Conservation (phyloP, 2,329 filamentous ascomycete species). For the Chaetomium sp. region DNA sequence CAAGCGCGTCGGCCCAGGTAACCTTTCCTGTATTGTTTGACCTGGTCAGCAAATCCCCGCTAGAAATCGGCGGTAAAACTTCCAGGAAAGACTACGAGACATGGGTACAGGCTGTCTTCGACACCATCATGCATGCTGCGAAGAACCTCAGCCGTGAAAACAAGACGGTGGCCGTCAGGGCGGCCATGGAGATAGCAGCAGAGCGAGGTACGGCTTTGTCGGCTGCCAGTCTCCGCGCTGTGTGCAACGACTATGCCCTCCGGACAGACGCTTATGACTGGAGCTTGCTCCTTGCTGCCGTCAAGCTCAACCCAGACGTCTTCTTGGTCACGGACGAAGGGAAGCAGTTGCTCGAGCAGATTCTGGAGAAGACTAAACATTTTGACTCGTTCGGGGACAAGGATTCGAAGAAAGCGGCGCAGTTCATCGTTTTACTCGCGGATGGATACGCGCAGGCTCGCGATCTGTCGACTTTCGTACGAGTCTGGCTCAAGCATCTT, state of each 20-base stretch:
- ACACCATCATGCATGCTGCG: constrained; percentile 38
- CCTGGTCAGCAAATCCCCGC: constrained; percentile 42
- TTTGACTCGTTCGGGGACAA: constrained; percentile 25
- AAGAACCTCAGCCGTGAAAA: constrained; percentile 30
- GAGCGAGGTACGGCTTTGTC: constrained; percentile 41
- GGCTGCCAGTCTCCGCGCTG: constrained; percentile 44
- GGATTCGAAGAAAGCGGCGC: constrained; percentile 32
- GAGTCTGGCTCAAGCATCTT: constrained; percentile 51
- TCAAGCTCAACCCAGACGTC: constrained; percentile 51
- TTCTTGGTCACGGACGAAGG: constrained; percentile 47
- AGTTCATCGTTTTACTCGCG: constrained; percentile 48
- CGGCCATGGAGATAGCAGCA: constrained; percentile 41
- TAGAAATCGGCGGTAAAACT: constrained; percentile 43
- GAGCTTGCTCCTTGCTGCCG: constrained; percentile 46
- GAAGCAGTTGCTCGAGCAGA: constrained; percentile 43
- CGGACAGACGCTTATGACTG: constrained; percentile 44
- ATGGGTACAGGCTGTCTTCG: constrained; percentile 47
- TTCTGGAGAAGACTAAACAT: constrained; percentile 43
- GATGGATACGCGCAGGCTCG: constrained; percentile 49
- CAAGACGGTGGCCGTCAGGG: constrained; percentile 36
- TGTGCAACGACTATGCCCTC: constrained; percentile 50
- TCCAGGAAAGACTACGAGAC: constrained; percentile 44
- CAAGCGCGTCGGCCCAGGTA: constrained; percentile 41
- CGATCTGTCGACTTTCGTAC: constrained; percentile 50
- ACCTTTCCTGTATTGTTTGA: constrained; percentile 51